Percentiles rank a stretch among this genome's conserved stretches.
phyloP scores from a whole-genome alignment of 1,284 basidiomycete genomes.

The Microstroma glucosiphilum region DNA sequence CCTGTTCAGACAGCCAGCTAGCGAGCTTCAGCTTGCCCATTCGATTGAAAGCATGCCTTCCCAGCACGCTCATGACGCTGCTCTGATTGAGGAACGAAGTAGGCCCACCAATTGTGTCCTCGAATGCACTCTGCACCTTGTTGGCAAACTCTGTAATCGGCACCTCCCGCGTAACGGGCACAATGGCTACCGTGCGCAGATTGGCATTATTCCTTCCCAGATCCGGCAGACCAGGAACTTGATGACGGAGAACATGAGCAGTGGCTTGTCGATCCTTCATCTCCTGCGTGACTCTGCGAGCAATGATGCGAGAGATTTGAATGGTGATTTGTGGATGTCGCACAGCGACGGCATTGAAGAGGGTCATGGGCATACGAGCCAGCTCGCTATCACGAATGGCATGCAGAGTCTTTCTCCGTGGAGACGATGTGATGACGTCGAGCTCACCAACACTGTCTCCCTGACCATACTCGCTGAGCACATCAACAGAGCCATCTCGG shows the following conservation, averaged over 20 bases:
- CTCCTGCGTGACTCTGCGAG: slow-evolving; percentile 78
- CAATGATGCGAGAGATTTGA: slow-evolving; percentile 90
- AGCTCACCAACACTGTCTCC: slow-evolving; percentile 68
- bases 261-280: slow-evolving; percentile 52
- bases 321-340: slow-evolving; percentile 93
- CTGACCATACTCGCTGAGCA: slow-evolving; percentile 89
- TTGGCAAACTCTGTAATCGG: slow-evolving; percentile 47
- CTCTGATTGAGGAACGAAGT: slow-evolving; percentile 45
- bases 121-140: slow-evolving; percentile 41
- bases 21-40: slow-evolving; percentile 51
- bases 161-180: slow-evolving; percentile 57
- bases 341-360: slow-evolving; percentile 79
- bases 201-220: slow-evolving; percentile 76
- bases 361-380: slow-evolving; percentile 91
- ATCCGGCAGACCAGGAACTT: slow-evolving; percentile 39
- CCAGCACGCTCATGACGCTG: slow-evolving; percentile 47
- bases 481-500: slow-evolving; percentile 64
- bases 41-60: slow-evolving; percentile 46
- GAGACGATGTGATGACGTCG: slow-evolving; percentile 93
- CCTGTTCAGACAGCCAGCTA: slow-evolving; percentile 47
- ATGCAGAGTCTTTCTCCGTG: slow-evolving; percentile 81
- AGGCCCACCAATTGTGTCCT: slow-evolving; percentile 40
- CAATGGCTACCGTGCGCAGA: slow-evolving; percentile 81
- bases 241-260: slow-evolving; percentile 21
- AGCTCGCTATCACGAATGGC: slow-evolving; percentile 97